Evolutionary conservation across 176 grass and related monocot species (phyloP), one percentile per base, ranked within the genome.

Genomic region (Ananas comosus): DNA sequence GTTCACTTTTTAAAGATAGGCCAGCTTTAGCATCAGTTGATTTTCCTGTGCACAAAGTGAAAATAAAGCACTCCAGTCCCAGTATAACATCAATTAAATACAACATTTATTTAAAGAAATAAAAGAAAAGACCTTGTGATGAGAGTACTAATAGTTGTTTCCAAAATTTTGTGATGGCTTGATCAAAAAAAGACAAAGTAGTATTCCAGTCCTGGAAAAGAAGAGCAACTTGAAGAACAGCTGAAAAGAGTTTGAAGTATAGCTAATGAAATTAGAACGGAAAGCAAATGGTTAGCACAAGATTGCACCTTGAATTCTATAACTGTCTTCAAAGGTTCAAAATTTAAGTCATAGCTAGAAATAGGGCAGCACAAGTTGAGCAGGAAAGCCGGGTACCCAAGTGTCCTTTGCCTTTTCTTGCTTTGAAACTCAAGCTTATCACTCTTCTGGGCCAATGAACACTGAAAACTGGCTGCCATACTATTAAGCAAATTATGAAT

Each of bases 401-500:
- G 80, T 74, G 51, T 68, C 65, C 90, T 97, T 29, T 78, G 79
- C 65, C 79, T 87, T 82, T 97, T 97, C 68, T 72, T 75, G 63
- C 81, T 76, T 50, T 81, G 93, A 51, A 68, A 68, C 49, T 83
- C 71, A 17, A 64, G 71, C 64, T 89, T 81, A 74, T 74, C 70
- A 11, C 16, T 78, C 67, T 69, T 76, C 27, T 53, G 67, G 47
- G 49, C 56, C 28, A 72, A 50, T 13, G 69, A 85, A 78, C 69
- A 84, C 64, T 81, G 81, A 68, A 84, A 85, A 66, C 48, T 80
- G 64, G 79, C 77, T 83, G 93, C 86, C 73, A 92, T 66, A 82
- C 79, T 87, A 78, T 92, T 90, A 12, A 97, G 78, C 76, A 87
- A 83, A 79, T 92, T 90, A 82, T 97, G 89, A 74, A 97, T 83